phyloP scores from a whole-genome alignment of 1,284 basidiomycete genomes.

The Trichosporon sp. region DNA sequence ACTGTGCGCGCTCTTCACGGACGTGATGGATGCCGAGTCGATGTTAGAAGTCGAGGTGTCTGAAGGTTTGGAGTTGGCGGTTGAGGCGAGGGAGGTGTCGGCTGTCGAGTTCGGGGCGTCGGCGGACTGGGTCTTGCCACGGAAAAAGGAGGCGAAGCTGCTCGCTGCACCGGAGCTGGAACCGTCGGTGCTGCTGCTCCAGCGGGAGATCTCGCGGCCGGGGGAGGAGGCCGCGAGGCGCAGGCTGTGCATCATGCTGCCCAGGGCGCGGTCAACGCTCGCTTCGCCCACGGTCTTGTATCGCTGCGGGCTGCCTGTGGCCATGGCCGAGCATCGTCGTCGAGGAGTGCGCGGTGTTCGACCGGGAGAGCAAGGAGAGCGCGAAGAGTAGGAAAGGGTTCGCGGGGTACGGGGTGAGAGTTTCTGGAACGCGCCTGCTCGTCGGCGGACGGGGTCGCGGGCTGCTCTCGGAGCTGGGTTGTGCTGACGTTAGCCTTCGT shows the following conservation, averaged over 20 bases:
- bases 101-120: neutral
- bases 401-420: neutral
- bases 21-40: conserved; percentile 20
- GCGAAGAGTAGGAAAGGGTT: neutral
- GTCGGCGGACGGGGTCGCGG: neutral
- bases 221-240: conserved; percentile 15
- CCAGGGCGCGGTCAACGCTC: conserved; percentile 20
- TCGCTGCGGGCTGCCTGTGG: conserved; percentile 11
- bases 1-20: conserved; percentile 8
- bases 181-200: conserved; percentile 19
- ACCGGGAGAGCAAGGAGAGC: neutral
- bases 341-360: neutral
- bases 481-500: neutral
- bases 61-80: too few species aligned
- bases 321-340: neutral
- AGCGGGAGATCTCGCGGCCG: neutral
- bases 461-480: neutral
- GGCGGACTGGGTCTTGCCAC: conserved; percentile 12
- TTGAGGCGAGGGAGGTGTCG: neutral
- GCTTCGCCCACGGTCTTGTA: conserved; percentile 23
- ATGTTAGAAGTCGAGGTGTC: neutral
- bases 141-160: conserved; percentile 3
- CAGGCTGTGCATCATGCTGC: conserved; percentile 18
- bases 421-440: conserved; percentile 9
- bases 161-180: neutral